These are phyloP conservation scores for Gastrolobium bilobum DNA, from an alignment of 306 rosid species.

Conservation along the genomic window DNA sequence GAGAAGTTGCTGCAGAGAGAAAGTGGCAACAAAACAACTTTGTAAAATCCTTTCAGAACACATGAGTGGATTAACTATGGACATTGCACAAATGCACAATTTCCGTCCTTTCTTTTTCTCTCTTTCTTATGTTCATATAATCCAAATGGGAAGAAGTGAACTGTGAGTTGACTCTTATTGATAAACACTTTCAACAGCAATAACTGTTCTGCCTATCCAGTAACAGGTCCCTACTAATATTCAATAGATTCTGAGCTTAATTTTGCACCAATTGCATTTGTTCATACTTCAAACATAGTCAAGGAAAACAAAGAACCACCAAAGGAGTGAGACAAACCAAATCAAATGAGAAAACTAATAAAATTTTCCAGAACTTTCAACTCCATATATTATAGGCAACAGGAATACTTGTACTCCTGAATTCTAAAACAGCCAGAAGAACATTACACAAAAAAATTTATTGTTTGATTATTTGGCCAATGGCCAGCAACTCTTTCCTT, in stretches of 20 bases:
- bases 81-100: conserved; percentile 44
- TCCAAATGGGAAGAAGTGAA: conserved; percentile 37
- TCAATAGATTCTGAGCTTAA: conserved; percentile 44
- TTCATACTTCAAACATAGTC: conserved; percentile 48
- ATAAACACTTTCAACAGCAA: conserved; percentile 47
- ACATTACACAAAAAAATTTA: conserved; percentile 40
- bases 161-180: conserved; percentile 45
- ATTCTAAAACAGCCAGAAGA: conserved; percentile 46
- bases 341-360: conserved; percentile 50
- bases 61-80: conserved; percentile 20
- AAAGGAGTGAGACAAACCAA: conserved; percentile 41
- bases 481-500: conserved; percentile 42
- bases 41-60: conserved; percentile 34
- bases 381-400: conserved; percentile 45
- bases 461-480: conserved; percentile 22
- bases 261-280: conserved; percentile 52
- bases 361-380: conserved; percentile 49
- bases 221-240: conserved; percentile 31
- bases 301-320: conserved; percentile 43
- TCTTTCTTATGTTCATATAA: conserved; percentile 30
- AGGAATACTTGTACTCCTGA: conserved; percentile 45
- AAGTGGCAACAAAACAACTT: conserved; percentile 32
- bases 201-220: conserved; percentile 34
- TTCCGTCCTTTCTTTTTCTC: conserved; percentile 16
- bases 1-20: conserved; percentile 31